Conservation (phyloP, 352 stramenopile genomes). For the Phytophthora quininea region DNA sequence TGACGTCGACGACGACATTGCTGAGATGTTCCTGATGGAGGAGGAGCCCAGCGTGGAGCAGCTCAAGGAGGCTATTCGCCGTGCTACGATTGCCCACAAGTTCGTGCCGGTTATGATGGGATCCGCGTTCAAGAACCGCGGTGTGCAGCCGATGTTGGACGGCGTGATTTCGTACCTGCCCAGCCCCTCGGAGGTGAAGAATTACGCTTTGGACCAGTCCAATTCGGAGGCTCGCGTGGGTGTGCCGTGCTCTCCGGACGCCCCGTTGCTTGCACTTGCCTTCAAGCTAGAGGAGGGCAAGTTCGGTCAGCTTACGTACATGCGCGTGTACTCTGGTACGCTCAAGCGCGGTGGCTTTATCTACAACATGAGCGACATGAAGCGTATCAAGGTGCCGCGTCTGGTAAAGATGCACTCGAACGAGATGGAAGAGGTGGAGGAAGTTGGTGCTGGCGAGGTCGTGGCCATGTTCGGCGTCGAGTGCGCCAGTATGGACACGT, state of each 20-base stretch:
- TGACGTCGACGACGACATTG: slow-evolving; percentile 99
- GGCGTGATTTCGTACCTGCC: slow-evolving; percentile 98
- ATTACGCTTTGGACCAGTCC: slow-evolving; percentile 95
- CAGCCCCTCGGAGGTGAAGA: slow-evolving; percentile 93
- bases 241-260: slow-evolving; percentile 87
- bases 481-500: slow-evolving; percentile 99
- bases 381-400: slow-evolving; percentile 95
- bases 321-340: slow-evolving; percentile 92
- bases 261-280: slow-evolving; percentile 96
- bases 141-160: slow-evolving; percentile 98
- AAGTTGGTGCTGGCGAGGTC: slow-evolving; percentile 95
- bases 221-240: slow-evolving; percentile 92
- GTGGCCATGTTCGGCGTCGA: slow-evolving; percentile 99
- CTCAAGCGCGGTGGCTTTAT: slow-evolving; percentile 89
- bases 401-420: slow-evolving; percentile 99
- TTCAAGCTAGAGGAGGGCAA: slow-evolving; percentile 99
- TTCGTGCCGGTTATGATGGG: slow-evolving; percentile 99
- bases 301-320: slow-evolving; percentile 99
- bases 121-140: slow-evolving; percentile 97
- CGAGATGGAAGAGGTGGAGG: slow-evolving; percentile 99
- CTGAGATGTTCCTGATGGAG: slow-evolving; percentile 99
- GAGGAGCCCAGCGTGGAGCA: slow-evolving; percentile 93
- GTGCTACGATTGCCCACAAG: slow-evolving; percentile 95
- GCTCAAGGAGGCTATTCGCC: slow-evolving; percentile 94
- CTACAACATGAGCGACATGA: slow-evolving; percentile 91